Base-by-base conservation (phyloP, 23 red algal genomes). In the Pyropia haitanensis region DNA sequence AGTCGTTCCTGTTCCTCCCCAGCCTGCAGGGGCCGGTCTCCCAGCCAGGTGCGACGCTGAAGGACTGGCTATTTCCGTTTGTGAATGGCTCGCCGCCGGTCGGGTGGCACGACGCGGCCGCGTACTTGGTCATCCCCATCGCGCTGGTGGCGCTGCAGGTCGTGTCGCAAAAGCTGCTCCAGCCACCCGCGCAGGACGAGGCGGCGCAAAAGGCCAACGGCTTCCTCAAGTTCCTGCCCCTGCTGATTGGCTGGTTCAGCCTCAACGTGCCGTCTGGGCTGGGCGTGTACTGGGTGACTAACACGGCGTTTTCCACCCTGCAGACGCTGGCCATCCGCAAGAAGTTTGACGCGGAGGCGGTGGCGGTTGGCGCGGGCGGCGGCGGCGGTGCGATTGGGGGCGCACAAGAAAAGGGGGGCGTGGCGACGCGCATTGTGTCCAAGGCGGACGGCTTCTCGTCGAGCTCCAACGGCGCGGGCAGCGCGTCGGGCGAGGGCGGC, bases 261-360 rank as follows among this genome's bases (percentile, higher is more conserved):
- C 83, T 98, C 61, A 98, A 91, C 64, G 94, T 98, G 26, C 88
- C 94, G 7, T 81, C 78, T 23, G 94, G 85, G 8, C 63, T 98
- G 27, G 78, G 76, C 6, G 75, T 98, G 48, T 98, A 98, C 53
- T 98, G 94, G 94, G 94, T 98, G 22, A 89, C 94, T n/a, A 98
- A 98, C 69, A 98, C 91, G 34, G 52, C 91, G 24, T 54, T 98
- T 3, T 87, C 74, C 14, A 98, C 94, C 4, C 51, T 71, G 18
- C 94, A 98, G 71, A 98, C 94, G 1, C 15, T 98, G 19, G 79
- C 60, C 55, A 88, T 98, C 26, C 68, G 90, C 33, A 81, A 71
- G 51, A 70, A 61, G n/a, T 76, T 81, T 44, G 64, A n/a, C 19
- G 54, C 61, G 13, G 58, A 48, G 16, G 26, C 81, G 4, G 51